Evolutionary conservation across 176 grass and related monocot species (phyloP).

Genomic region (Metroxylon sagu): DNA sequence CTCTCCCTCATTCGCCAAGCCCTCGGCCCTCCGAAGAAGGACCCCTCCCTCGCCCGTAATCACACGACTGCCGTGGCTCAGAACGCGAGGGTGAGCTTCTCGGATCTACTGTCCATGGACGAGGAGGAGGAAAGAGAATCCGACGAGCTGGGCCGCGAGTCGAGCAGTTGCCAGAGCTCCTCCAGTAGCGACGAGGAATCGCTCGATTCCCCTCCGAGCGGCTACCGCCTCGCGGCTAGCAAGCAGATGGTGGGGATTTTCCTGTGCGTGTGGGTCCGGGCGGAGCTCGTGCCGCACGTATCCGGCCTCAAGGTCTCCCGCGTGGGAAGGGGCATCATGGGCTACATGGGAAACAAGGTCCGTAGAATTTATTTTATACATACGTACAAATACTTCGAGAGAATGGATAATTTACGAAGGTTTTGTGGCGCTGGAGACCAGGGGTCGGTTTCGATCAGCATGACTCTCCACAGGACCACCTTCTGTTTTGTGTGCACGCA

Average conservation of each 20-base stretch:
- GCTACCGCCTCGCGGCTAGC: constrained; percentile 45
- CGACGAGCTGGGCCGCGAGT: not conserved
- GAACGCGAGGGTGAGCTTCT: constrained; percentile 33
- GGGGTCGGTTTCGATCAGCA: constrained; percentile 79
- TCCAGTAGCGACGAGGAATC: constrained; percentile 36
- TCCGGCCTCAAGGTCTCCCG: constrained; percentile 46
- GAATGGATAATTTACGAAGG: too few relatives aligned
- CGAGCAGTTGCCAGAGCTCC: not conserved
- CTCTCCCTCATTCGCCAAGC: constrained; percentile 47
- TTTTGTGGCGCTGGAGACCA: not conserved
- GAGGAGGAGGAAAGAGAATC: constrained; percentile 5
- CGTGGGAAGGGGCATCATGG: constrained; percentile 79
- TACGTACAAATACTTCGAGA: too few relatives aligned
- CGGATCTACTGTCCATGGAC: constrained; percentile 25
- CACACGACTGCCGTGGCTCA: not conserved
- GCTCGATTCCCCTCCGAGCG: not conserved
- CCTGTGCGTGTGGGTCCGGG: constrained; percentile 75
- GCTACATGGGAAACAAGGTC: constrained; percentile 95
- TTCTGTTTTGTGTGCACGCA: constrained; percentile 95
- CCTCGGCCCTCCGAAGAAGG: constrained; percentile 22
- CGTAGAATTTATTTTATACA: not conserved
- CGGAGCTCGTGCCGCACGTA: constrained; percentile 34
- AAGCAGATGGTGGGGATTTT: constrained; percentile 96
- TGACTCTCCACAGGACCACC: constrained; percentile 45
- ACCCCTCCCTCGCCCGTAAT: not conserved